A percentile compares a stretch with the other conserved stretches of the same genome.
Conservation (phyloP, 352 stramenopile species). For the Peronospora farinosa region DNA sequence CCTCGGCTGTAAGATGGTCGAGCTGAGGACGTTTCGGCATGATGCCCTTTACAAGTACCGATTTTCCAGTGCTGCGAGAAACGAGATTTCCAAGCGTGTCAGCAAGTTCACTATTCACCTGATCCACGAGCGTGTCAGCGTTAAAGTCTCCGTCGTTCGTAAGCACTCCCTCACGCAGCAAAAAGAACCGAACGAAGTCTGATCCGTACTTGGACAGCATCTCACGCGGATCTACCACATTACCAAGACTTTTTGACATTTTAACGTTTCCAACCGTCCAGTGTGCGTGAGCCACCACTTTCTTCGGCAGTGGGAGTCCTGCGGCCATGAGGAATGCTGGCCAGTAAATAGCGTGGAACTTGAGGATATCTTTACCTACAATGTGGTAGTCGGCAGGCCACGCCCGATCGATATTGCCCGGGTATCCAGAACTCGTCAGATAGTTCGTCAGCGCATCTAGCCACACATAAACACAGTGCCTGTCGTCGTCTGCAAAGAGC, state of each 20-base stretch:
- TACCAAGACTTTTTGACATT: conserved; percentile 98
- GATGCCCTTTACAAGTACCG: conserved; percentile 47
- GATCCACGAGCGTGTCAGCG: conserved; percentile 82
- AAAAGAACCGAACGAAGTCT: conserved; percentile 92
- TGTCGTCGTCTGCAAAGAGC: conserved; percentile 41
- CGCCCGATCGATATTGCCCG: conserved; percentile 27
- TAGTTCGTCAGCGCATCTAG: conserved; percentile 99
- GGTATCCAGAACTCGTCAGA: conserved; percentile 93
- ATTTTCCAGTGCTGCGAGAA: conserved; percentile 61
- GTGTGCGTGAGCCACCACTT: conserved; percentile 96
- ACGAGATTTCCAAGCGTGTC: conserved; percentile 89
- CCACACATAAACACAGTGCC: conserved; percentile 99
- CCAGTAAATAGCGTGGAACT: conserved; percentile 99
- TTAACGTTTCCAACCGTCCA: conserved; percentile 98
- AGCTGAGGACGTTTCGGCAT: conserved; percentile 35
- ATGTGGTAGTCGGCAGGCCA: conserved; percentile 87
- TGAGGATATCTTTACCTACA: conserved; percentile 99
- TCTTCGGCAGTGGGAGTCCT: conserved; percentile 88
- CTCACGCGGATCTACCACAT: conserved; percentile 94
- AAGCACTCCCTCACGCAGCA: conserved; percentile 89
- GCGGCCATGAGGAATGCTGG: conserved; percentile 93
- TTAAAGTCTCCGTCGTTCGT: conserved; percentile 93
- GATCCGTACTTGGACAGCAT: conserved; percentile 89
- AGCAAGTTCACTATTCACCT: conserved; percentile 94
- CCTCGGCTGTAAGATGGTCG: conserved; percentile 33